A percentile compares a stretch with the other conserved stretches of the same genome.
Evolutionary conservation across 2,329 filamentous ascomycete genomes (phyloP).

Genomic region (Harringtonia lauricola): DNA sequence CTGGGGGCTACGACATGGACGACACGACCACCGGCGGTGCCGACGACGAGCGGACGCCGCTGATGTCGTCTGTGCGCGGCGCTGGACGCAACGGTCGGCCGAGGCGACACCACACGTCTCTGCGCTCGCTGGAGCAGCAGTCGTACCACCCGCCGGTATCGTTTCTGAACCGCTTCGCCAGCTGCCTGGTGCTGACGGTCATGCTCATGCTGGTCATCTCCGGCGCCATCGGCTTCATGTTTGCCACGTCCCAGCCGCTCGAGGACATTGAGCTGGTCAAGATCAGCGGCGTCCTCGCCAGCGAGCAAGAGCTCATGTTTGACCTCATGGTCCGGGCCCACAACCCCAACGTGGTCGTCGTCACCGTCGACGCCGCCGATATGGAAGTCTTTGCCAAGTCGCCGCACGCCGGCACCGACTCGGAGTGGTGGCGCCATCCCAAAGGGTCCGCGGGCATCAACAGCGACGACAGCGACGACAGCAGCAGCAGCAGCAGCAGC

Average conservation of each 20-base stretch:
- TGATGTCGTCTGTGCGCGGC: conserved; percentile 51
- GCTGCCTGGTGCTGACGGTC: conserved; percentile 73
- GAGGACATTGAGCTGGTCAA: conserved; percentile 66
- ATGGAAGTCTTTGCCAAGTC: conserved; percentile 93
- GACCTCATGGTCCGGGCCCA: conserved; percentile 79
- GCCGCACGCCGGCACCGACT: conserved; percentile 66
- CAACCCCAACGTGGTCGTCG: conserved; percentile 86
- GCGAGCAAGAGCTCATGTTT: conserved; percentile 89
- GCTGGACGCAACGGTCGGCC: conserved; percentile 45
- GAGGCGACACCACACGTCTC: conserved; percentile 41
- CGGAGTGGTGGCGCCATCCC: conserved; percentile 45
- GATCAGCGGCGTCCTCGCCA: conserved; percentile 84
- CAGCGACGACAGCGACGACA: background rate
- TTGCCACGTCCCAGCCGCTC: conserved; percentile 83
- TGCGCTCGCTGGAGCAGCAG: conserved; percentile 65
- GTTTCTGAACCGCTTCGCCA: conserved; percentile 65
- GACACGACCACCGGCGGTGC: conserved; percentile 55
- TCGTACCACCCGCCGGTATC: conserved; percentile 44
- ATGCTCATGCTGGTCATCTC: conserved; percentile 73
- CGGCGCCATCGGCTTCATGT: conserved; percentile 79
- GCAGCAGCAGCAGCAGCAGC: conserved; percentile 17
- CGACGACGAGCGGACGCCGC: conserved; percentile 79
- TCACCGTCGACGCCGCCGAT: conserved; percentile 77
- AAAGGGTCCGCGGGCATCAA: background rate
- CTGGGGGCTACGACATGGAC: conserved; percentile 66